These are phyloP conservation scores for Saccharomyces paradoxus DNA, from an alignment of 805 yeast genomes.

Conservation along the genomic window DNA sequence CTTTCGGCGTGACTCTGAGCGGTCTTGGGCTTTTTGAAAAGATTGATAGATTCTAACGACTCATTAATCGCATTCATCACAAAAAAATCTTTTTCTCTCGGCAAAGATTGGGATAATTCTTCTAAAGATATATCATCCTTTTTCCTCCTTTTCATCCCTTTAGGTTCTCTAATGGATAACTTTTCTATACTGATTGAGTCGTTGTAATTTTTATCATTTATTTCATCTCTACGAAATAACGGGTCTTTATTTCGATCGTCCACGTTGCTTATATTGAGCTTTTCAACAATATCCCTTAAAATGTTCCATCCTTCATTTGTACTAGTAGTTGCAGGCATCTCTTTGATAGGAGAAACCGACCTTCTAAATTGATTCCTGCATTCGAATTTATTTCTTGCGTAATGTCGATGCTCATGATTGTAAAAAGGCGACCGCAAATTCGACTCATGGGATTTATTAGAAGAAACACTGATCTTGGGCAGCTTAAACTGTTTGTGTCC, in stretches of 20 bases:
- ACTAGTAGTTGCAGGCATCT: slow-evolving; percentile 12
- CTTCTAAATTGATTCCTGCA: slow-evolving; percentile 12
- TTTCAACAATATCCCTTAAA: slow-evolving; percentile 13
- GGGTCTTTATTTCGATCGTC: slow-evolving; percentile 1
- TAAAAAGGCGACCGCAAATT: slow-evolving; percentile 11
- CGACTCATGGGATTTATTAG: neutral
- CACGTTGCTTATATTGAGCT: slow-evolving; percentile 3
- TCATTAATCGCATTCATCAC: slow-evolving; percentile 18
- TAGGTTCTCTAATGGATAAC: slow-evolving; percentile 6
- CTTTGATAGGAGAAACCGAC: slow-evolving; percentile 22
- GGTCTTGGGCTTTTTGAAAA: neutral
- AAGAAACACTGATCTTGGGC: slow-evolving; percentile 3
- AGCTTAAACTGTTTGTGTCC: slow-evolving; percentile 3
- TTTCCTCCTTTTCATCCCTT: slow-evolving; percentile 5
- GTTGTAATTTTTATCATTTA: neutral
- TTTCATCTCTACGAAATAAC: neutral
- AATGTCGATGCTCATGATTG: slow-evolving; percentile 15
- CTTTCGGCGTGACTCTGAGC: neutral
- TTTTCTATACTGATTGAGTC: neutral
- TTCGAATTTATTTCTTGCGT: slow-evolving; percentile 18
- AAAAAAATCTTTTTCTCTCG: slow-evolving; percentile 12
- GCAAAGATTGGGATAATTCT: slow-evolving; percentile 3
- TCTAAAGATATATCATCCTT: neutral
- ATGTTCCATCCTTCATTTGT: slow-evolving; percentile 13
- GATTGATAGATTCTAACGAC: slow-evolving; percentile 7